Conservation (phyloP, 2,329 filamentous ascomycete species). For the Coniella vitis region DNA sequence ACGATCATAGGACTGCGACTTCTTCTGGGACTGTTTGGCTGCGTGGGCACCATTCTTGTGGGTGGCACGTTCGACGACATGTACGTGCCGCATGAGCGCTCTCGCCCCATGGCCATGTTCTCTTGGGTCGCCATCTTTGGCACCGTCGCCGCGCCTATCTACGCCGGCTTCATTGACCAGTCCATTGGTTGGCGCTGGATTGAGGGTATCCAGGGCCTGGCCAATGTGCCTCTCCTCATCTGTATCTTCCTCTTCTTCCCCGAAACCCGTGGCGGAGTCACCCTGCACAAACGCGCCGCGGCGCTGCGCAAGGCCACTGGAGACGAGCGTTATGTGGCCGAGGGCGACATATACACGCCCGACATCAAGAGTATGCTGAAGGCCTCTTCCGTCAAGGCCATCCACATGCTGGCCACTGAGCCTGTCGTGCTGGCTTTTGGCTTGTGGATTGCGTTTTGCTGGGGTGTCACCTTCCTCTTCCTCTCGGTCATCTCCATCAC, state of each 20-base stretch:
- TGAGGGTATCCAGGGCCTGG: slow-evolving; percentile 44
- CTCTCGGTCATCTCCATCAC: slow-evolving; percentile 43
- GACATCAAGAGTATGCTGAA: slow-evolving; percentile 38
- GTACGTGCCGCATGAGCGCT: slow-evolving; percentile 38
- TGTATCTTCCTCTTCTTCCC: slow-evolving; percentile 22
- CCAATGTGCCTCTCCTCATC: slow-evolving; percentile 37
- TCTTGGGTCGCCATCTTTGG: slow-evolving; percentile 43
- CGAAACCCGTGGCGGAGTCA: slow-evolving; percentile 20
- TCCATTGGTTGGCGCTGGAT: slow-evolving; percentile 47
- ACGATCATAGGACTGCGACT: slow-evolving; percentile 40
- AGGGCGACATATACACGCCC: slow-evolving; percentile 44
- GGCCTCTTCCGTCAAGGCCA: slow-evolving; percentile 37
- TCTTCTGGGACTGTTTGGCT: slow-evolving; percentile 41
- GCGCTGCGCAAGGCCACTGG: slow-evolving; percentile 38
- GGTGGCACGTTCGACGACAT: slow-evolving; percentile 44
- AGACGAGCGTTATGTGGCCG: slow-evolving; percentile 41
- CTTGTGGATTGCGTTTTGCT: slow-evolving; percentile 22
- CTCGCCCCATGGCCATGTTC: slow-evolving; percentile 41
- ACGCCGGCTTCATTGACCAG: slow-evolving; percentile 47
- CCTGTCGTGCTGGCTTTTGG: slow-evolving; percentile 15
- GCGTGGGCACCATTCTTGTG: slow-evolving; percentile 42
- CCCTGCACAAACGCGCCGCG: slow-evolving; percentile 41
- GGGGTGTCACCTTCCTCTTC: slow-evolving; percentile 49
- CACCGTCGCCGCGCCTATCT: slow-evolving; percentile 46
- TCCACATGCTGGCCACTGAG: slow-evolving; percentile 15